These are phyloP conservation scores for Suhomyces kunorum DNA, from an alignment of 1,139 yeast genomes.

Conservation along the genomic window DNA sequence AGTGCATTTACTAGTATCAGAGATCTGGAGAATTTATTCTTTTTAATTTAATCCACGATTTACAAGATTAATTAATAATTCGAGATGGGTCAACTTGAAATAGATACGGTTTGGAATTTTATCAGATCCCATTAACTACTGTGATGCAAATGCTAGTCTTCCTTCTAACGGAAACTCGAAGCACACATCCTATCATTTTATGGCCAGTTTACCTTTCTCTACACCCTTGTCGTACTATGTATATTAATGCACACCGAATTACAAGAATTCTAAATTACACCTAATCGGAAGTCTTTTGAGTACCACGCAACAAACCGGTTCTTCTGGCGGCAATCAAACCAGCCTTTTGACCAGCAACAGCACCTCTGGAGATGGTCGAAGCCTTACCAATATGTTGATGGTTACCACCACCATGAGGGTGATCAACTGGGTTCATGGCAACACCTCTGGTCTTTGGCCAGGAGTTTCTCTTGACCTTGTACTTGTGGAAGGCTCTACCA, in stretches of 20 bases:
- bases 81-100: no score
- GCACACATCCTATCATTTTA: no score
- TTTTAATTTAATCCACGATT: no score
- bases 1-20: no score
- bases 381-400: conserved; percentile 99
- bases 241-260: conserved; percentile 17
- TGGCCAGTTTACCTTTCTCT: neutral
- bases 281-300: conserved; percentile 90
- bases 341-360: conserved; percentile 99
- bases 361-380: conserved; percentile 99
- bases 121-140: no score
- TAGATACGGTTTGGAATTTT: no score
- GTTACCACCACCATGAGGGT: conserved; percentile 99
- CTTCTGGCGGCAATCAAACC: conserved; percentile 99
- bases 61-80: no score
- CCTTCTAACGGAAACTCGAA: no score
- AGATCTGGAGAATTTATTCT: no score
- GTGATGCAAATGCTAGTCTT: no score
- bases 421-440: conserved; percentile 99
- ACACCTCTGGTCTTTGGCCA: conserved; percentile 99
- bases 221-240: conserved; percentile 11
- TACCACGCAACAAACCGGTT: conserved; percentile 99
- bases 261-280: conserved; percentile 10
- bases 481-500: conserved; percentile 99
- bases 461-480: conserved; percentile 98